A percentile compares a stretch with the other conserved stretches of the same genome.
These are phyloP conservation scores for Phaseolus coccineus DNA, from an alignment of 331 rosid genomes.

Conservation along the genomic window DNA sequence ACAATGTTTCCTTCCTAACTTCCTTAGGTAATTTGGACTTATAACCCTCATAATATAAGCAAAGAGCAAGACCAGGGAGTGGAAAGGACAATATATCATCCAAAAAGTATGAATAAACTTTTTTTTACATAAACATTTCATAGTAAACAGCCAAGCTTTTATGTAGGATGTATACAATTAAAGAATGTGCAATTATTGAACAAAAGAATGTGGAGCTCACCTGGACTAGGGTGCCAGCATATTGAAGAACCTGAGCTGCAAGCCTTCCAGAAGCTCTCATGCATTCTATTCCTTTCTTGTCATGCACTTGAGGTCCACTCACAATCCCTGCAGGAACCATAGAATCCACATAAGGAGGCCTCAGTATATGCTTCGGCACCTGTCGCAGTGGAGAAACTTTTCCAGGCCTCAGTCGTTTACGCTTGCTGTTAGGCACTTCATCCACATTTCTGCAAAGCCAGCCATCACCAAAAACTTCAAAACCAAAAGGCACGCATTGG, in stretches of 20 bases:
- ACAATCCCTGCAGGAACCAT: constrained; percentile 70
- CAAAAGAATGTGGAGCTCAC: constrained; percentile 52
- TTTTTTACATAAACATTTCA: constrained; percentile 5
- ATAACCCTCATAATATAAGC: background rate
- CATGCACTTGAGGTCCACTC: constrained; percentile 85
- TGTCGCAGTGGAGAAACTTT: constrained; percentile 75
- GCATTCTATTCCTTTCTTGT: constrained; percentile 77
- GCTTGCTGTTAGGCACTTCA: constrained; percentile 58
- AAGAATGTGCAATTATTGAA: constrained; percentile 16
- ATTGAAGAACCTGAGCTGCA: constrained; percentile 92
- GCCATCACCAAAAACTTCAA: constrained; percentile 25
- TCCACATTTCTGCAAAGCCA: constrained; percentile 67
- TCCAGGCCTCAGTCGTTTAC: constrained; percentile 79
- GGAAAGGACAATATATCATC: constrained; percentile 8
- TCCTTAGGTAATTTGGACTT: constrained; percentile 2
- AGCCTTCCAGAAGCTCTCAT: constrained; percentile 97
- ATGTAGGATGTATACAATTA: background rate
- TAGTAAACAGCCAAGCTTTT: constrained; percentile 5
- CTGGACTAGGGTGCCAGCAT: constrained; percentile 93
- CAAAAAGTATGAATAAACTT: background rate
- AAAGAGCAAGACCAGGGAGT: background rate
- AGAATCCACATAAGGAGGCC: constrained; percentile 84
- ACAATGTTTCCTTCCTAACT: background rate
- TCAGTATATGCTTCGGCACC: constrained; percentile 72
- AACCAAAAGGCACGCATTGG: constrained; percentile 9